These are phyloP conservation scores for Immersiella caudata DNA, from an alignment of 495 filamentous ascomycete genomes.

Conservation along the genomic window DNA sequence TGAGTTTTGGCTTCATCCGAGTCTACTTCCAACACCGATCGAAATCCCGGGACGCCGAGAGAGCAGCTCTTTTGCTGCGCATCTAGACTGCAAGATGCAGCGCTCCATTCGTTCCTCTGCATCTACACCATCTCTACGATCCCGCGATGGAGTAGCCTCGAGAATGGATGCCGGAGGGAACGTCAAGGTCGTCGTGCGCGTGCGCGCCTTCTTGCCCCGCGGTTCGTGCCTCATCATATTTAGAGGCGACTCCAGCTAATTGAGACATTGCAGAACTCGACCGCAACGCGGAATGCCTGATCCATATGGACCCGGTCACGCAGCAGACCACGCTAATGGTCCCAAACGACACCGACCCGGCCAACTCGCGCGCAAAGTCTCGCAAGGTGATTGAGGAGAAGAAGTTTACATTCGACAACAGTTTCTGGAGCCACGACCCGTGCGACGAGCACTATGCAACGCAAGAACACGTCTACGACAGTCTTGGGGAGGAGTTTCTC, in stretches of 20 bases:
- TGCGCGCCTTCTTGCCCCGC: conserved; percentile 84
- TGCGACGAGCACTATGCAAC: conserved; percentile 60
- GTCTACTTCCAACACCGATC: conserved; percentile 48
- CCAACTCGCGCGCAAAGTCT: conserved; percentile 66
- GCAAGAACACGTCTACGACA: conserved; percentile 94
- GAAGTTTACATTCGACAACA: conserved; percentile 93
- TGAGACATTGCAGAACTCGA: conserved; percentile 67
- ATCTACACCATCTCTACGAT: conserved; percentile 72
- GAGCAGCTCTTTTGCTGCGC: conserved; percentile 5
- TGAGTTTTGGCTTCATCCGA: conserved; percentile 48
- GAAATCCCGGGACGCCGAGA: conserved; percentile 24
- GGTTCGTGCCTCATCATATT: conserved; percentile 55
- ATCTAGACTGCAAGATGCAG: conserved; percentile 15
- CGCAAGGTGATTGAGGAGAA: conserved; percentile 86
- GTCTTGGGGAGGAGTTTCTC: conserved; percentile 92
- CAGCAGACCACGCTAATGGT: conserved; percentile 80
- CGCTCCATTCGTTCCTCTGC: conserved; percentile 58
- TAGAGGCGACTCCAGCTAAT: conserved; percentile 4
- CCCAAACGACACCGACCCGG: conserved; percentile 63
- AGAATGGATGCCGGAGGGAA: conserved; percentile 71
- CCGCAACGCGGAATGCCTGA: conserved; percentile 77
- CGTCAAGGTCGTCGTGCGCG: conserved; percentile 91
- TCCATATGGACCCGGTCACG: conserved; percentile 83
- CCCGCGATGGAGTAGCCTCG: conserved; percentile 64
- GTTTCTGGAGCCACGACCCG: conserved; percentile 89